Evolutionary conservation across 176 grass and related monocot genomes (phyloP), one percentile per base, ranked within the genome.

Genomic region (Stipa capillata): DNA sequence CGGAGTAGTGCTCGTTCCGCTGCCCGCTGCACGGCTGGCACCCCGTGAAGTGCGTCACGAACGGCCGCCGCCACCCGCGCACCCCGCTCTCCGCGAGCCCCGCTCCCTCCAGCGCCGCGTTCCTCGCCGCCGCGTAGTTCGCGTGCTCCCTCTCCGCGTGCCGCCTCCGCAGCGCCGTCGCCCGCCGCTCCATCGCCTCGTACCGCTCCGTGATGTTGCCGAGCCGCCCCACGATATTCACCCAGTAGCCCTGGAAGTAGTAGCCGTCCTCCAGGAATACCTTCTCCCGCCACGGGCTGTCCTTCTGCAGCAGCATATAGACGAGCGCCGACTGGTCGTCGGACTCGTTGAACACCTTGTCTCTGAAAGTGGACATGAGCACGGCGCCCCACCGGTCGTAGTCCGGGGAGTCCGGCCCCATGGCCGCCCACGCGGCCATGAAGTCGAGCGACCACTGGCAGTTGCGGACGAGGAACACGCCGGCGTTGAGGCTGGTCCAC

Each of bases 401-500:
- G n/a, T 91, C 80, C 35, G 89, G 86, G 0, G 80, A 88, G 27
- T 50, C 58, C 1, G 92, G 92, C 7, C 92, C 88, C 86, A 87
- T 89, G 59, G 83, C 49, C 18, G 86, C 83, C 92, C 92, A 94
- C 39, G 64, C 65, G 72, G 17, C 89, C 86, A 94, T 94, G 90
- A 99, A 91, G 79, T 99, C 92, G 42, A 99, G 86, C 58, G 86
- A 87, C 96, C 96, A 99, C 78, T 99, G 96, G 90, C 96, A 95
- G 78, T 95, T 99, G 16, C 96, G 88, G 84, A 99, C 82, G 78
- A 99, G 79, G 81, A 99, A 95, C 4, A 99, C 92, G 27, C 96
- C 92, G 40, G 96, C 96, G 87, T 98, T 98, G 86, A 98, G 92
- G 64, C 85, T 82, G 42, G 89, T 87, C 96, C 92, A 93, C 13